Evolutionary conservation across 108 stramenopile species (phyloP).

Genomic region (Nitzschia inconspicua): DNA sequence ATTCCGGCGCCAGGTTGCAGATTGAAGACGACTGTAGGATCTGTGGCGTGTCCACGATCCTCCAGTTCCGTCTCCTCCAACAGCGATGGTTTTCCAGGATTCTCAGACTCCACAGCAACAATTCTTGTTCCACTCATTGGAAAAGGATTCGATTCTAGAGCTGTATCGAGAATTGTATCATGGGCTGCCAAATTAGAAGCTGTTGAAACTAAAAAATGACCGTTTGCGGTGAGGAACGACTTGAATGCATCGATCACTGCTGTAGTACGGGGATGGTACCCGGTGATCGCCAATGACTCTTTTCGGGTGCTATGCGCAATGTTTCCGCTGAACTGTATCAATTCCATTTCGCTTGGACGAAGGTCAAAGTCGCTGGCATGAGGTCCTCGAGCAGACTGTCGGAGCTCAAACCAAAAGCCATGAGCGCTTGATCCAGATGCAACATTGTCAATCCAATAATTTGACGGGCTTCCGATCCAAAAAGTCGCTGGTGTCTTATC

Average conservation of each 20-base stretch:
- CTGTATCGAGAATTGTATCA: not conserved
- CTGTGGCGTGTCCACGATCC: not conserved
- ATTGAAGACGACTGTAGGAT: constrained; percentile 12
- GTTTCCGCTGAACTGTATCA: constrained; percentile 3
- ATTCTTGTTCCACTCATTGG: constrained; percentile 7
- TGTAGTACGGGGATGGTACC: not conserved
- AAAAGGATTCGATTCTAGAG: not conserved
- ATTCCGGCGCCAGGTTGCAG: constrained; percentile 7
- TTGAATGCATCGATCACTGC: constrained; percentile 4
- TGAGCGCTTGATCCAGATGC: constrained; percentile 18
- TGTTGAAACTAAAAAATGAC: not conserved
- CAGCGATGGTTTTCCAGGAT: not conserved
- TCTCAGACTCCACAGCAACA: not conserved
- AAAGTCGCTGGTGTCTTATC: constrained; percentile 15
- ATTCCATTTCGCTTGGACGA: too few relatives aligned
- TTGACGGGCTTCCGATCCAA: constrained; percentile 18
- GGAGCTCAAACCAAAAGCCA: constrained; percentile 36
- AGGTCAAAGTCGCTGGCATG: not conserved
- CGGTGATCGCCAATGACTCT: constrained; percentile 4
- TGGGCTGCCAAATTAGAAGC: constrained; percentile 1
- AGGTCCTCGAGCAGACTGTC: not conserved
- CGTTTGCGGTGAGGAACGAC: constrained; percentile 5
- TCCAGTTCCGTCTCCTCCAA: not conserved
- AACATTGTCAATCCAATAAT: constrained; percentile 23
- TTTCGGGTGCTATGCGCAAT: constrained; percentile 4